Base-by-base conservation (phyloP, 2,329 filamentous ascomycete species). In the Colletotrichum lupini region DNA sequence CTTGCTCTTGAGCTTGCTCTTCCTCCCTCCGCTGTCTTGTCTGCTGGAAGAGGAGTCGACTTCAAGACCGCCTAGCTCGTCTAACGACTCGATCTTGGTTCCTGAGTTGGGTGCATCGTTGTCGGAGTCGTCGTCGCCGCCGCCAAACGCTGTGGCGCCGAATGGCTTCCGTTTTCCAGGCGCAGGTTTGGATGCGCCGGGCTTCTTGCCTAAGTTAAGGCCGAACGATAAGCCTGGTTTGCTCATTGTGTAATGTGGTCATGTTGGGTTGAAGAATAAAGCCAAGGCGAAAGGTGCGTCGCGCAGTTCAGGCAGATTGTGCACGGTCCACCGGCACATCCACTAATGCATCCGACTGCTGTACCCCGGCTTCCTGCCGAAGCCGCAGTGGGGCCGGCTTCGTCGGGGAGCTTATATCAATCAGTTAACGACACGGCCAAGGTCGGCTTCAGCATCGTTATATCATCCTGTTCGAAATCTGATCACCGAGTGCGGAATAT, bases 151-250 rank as follows among this genome's bases (percentile, higher is more conserved):
- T 49, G 19, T 22, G 4, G 42, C 42, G 19, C 42, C 90, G 76
- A 93, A 91, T 74, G 90, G 86, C 1, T 88, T 91, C 76, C 86
- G 83, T 76, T 86, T 89, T 1, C 83, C 79, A 3, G 86, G 86
- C 35, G 83, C 82, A 5, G 87, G 82, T 77, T 89, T 91, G 2
- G 85, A 82, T 72, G 82, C 81, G 67, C 82, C 83, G 2, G 86
- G 79, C 80, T 92, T 93, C 78, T 91, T 92, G 62, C 87, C 82
- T 57, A 91, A 76, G 78, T 89, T 93, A 52, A 93, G 85, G 63
- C 91, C 92, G 76, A 87, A 87, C 52, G 85, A 84, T 26, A 88
- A 77, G 26, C 79, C 82, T n/a, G 85, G 84, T 73, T 86, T 88
- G 79, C 83, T 86, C 86, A 88, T 88, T 60, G 58, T 79, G 28